phyloP scores from a whole-genome alignment of 1,139 yeast genomes.

The Pichia sp. region DNA sequence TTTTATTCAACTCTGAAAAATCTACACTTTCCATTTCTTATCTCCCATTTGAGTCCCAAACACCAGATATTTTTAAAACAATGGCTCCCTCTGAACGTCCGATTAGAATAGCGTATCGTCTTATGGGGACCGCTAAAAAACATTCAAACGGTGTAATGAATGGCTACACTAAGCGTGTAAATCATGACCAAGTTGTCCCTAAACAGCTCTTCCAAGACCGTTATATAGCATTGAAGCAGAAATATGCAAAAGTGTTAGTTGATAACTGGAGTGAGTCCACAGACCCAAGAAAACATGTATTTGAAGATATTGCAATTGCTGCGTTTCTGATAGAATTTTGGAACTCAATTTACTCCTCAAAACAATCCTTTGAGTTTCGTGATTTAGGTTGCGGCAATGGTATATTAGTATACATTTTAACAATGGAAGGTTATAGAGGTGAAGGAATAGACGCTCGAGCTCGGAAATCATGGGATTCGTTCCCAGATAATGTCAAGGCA shows the following conservation, averaged over 20 bases:
- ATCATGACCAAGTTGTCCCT: constrained; percentile 82
- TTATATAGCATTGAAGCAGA: constrained; percentile 75
- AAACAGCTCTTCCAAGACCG: constrained; percentile 79
- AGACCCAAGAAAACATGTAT: constrained; percentile 92
- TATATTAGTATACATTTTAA: constrained; percentile 67
- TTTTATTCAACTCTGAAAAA: constrained; percentile 46
- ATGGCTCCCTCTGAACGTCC: constrained; percentile 55
- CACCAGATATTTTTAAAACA: constrained; percentile 30
- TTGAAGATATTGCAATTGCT: constrained; percentile 94
- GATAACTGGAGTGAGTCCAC: constrained; percentile 88
- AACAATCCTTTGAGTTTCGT: constrained; percentile 60
- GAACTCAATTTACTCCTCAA: constrained; percentile 53
- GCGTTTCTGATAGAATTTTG: constrained; percentile 91
- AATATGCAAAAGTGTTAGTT: constrained; percentile 72
- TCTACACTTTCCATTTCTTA: constrained; percentile 68
- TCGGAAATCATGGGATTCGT: constrained; percentile 80
- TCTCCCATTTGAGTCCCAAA: constrained; percentile 50
- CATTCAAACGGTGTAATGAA: constrained; percentile 79
- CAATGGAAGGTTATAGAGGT: constrained; percentile 77
- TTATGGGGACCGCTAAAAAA: constrained; percentile 73
- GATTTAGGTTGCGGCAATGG: constrained; percentile 98
- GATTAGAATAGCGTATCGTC: constrained; percentile 73
- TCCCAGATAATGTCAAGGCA: constrained; percentile 57
- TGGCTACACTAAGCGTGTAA: constrained; percentile 85
- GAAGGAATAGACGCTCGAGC: constrained; percentile 86